phyloP scores from a whole-genome alignment of 345 rosid species.

The Zanthoxylum bungeanum region DNA sequence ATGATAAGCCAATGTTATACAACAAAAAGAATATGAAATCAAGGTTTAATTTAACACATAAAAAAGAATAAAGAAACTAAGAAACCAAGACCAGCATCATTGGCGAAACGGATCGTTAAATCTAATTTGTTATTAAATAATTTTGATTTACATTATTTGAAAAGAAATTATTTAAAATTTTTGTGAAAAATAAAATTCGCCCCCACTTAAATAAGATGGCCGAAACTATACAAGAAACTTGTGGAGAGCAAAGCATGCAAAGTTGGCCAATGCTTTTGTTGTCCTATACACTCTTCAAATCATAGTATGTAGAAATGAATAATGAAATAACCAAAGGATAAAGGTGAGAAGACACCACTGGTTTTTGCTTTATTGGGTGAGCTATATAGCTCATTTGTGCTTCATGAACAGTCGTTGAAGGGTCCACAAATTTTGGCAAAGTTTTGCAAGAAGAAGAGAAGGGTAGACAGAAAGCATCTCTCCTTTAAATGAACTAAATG shows the following conservation, averaged over 20 bases:
- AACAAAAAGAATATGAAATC: no score
- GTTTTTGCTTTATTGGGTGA: slow-evolving; percentile 7
- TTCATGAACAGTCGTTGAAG: background rate
- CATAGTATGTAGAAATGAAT: no score
- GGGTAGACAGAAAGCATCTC: slow-evolving; percentile 18
- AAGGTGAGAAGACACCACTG: background rate
- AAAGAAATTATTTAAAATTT: no score
- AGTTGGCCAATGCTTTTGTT: slow-evolving; percentile 17
- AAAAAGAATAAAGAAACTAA: background rate
- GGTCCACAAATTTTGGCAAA: slow-evolving; percentile 14
- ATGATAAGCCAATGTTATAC: no score
- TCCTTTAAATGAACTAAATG: background rate
- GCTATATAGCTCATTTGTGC: background rate
- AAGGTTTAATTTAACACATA: no score
- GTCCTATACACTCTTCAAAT: background rate
- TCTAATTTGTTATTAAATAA: no score
- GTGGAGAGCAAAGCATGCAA: slow-evolving; percentile 18
- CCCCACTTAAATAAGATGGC: no score
- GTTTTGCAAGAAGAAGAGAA: background rate
- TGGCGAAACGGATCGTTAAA: no score
- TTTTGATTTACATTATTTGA: no score
- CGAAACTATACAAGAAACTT: background rate
- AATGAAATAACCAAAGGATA: background rate
- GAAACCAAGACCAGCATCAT: slow-evolving; percentile 7
- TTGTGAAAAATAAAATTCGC: no score